A percentile compares a stretch with the other conserved stretches of the same genome.
These are phyloP conservation scores for Oropetium thomaeum DNA, from an alignment of 176 grass and related monocot species.

Conservation along the genomic window DNA sequence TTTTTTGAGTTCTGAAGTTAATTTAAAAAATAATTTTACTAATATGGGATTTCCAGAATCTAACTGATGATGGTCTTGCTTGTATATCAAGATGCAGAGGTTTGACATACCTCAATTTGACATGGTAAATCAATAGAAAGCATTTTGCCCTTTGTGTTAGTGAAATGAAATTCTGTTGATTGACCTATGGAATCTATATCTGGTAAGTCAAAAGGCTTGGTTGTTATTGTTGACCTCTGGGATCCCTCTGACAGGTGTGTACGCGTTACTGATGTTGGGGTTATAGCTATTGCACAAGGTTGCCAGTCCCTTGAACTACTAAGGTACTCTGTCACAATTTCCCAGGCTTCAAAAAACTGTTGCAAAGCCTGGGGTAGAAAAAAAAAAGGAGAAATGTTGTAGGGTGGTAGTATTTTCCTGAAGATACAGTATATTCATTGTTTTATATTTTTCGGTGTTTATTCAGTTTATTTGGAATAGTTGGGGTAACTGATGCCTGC, in stretches of 20 bases:
- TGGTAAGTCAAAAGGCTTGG: no score
- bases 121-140: conserved; percentile 55
- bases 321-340: no score
- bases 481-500: conserved; percentile 81
- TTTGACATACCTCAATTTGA: conserved; percentile 74
- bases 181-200: no score
- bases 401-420: no score
- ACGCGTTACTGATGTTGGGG: conserved; percentile 72
- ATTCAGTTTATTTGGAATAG: conserved; percentile 78
- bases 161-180: not conserved
- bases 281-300: conserved; percentile 66
- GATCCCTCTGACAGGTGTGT: conserved; percentile 62
- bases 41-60: conserved; percentile 57
- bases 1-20: not conserved
- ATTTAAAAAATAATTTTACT: conserved; percentile 1
- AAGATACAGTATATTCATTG: not conserved
- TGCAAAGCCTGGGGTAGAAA: no score
- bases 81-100: conserved; percentile 69
- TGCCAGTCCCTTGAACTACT: conserved; percentile 64
- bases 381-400: no score
- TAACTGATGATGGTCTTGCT: conserved; percentile 64
- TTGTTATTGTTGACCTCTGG: no score
- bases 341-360: no score
- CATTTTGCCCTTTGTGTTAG: not conserved
- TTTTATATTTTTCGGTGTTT: conserved; percentile 17